These are phyloP conservation scores for Ophidiomyces ophidiicola DNA, from an alignment of 2,329 filamentous ascomycete species.

Conservation along the genomic window DNA sequence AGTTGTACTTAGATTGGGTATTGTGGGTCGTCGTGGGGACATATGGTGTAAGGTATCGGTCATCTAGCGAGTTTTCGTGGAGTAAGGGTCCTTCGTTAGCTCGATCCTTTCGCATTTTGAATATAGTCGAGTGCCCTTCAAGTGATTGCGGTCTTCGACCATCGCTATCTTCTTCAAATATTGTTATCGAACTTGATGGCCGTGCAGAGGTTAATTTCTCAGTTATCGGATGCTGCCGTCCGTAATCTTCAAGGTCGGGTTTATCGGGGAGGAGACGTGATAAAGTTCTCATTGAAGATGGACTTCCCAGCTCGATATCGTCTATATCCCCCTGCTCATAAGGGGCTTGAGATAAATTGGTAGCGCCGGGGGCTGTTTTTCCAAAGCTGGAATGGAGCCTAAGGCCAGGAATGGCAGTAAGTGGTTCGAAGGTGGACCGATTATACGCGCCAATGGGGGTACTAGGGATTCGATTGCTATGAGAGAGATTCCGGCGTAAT, in stretches of 20 bases:
- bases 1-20: neutral
- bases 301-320: constrained; percentile 7
- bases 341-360: neutral
- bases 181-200: constrained; percentile 7
- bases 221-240: constrained; percentile 3
- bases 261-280: constrained; percentile 10
- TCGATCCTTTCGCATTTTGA: neutral
- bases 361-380: neutral
- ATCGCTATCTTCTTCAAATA: constrained; percentile 11
- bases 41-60: neutral
- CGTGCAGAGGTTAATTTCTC: constrained; percentile 4
- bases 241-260: constrained; percentile 4
- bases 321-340: neutral
- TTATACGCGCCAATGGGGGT: constrained; percentile 15
- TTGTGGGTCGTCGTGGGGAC: neutral
- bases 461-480: neutral
- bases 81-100: neutral
- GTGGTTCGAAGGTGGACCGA: constrained; percentile 5
- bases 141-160: neutral
- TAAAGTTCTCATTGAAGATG: constrained; percentile 9
- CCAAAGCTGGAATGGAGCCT: neutral
- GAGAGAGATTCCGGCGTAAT: constrained; percentile 15
- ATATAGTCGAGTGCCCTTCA: neutral
- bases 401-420: constrained; percentile 2
- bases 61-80: neutral